Percentiles rank a stretch among this genome's conserved stretches.
These are phyloP conservation scores for Byssothecium circinans DNA, from an alignment of 2,329 filamentous ascomycete genomes.

Conservation along the genomic window DNA sequence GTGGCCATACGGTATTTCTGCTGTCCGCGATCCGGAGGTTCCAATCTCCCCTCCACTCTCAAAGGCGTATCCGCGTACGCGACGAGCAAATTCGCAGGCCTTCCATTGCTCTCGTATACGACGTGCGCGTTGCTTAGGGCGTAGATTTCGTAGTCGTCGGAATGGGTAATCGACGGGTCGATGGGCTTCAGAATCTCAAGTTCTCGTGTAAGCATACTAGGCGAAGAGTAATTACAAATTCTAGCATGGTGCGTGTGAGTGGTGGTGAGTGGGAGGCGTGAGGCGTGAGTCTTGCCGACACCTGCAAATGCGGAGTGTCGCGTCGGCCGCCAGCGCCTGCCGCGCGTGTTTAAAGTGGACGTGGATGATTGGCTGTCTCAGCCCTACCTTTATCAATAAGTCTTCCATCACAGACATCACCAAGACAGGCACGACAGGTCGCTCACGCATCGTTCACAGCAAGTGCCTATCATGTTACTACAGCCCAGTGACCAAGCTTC, in stretches of 20 bases:
- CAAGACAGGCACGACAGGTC: too few relatives aligned
- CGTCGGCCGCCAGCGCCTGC: not conserved
- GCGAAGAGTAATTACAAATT: not conserved
- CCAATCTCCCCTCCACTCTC: slow-evolving; percentile 61
- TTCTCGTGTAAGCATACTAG: slow-evolving; percentile 34
- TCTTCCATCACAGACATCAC: too few relatives aligned
- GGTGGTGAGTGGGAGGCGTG: not conserved
- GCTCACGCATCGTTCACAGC: too few relatives aligned
- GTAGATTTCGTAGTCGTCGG: slow-evolving; percentile 64
- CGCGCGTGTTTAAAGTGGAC: not conserved
- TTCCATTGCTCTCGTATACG: slow-evolving; percentile 55
- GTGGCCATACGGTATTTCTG: slow-evolving; percentile 30
- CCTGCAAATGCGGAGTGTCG: not conserved
- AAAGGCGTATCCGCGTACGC: slow-evolving; percentile 64
- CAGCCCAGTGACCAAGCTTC: too few relatives aligned
- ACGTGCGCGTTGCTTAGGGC: slow-evolving; percentile 63
- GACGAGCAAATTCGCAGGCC: slow-evolving; percentile 61
- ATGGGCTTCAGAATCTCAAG: slow-evolving; percentile 46
- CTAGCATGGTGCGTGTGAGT: slow-evolving; percentile 11
- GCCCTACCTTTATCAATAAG: too few relatives aligned
- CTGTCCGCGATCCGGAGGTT: slow-evolving; percentile 36
- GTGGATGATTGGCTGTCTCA: not conserved
- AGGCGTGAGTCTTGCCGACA: not conserved
- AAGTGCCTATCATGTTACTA: too few relatives aligned
- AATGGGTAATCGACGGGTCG: slow-evolving; percentile 42